Percentiles rank a stretch among this genome's conserved stretches.
Evolutionary conservation across 345 rosid species (phyloP).

Genomic region (Toxicodendron radicans): DNA sequence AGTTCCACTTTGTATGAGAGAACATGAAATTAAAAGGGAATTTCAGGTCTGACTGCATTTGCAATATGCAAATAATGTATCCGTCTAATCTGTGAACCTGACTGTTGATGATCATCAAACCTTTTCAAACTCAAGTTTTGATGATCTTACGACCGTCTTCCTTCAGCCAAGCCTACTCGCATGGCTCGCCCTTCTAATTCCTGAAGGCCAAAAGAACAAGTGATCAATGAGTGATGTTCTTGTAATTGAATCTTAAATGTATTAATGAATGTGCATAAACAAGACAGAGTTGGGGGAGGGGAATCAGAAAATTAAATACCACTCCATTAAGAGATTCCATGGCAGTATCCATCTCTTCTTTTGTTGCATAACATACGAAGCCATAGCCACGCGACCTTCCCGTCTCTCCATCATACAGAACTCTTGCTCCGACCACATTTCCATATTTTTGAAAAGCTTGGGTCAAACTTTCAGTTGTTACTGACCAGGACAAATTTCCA

Average conservation of each 20-base stretch:
- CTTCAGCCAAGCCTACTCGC: slow-evolving; percentile 79
- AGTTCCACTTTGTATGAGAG: not conserved
- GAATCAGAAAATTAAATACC: slow-evolving; percentile 30
- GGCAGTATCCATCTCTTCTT: slow-evolving; percentile 77
- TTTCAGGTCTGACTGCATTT: slow-evolving; percentile 8
- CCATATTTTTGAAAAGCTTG: slow-evolving; percentile 75
- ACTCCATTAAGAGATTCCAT: slow-evolving; percentile 65
- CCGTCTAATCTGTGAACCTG: slow-evolving; percentile 6
- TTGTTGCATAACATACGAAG: slow-evolving; percentile 65
- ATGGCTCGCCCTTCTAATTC: slow-evolving; percentile 77
- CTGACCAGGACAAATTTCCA: slow-evolving; percentile 89
- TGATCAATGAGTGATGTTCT: not conserved
- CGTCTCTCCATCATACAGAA: slow-evolving; percentile 79
- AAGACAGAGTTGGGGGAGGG: not conserved
- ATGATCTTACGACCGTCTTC: slow-evolving; percentile 41
- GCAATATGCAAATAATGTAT: not conserved
- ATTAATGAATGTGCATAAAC: not conserved
- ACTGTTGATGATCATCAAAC: not conserved
- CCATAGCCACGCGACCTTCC: slow-evolving; percentile 88
- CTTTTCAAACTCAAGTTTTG: slow-evolving; percentile 7
- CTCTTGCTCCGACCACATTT: slow-evolving; percentile 79
- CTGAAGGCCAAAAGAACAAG: slow-evolving; percentile 25
- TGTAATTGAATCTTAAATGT: too few relatives aligned
- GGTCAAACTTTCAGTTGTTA: slow-evolving; percentile 65
- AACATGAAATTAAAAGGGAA: not conserved